phyloP scores from a whole-genome alignment of 2,329 filamentous ascomycete genomes.

The Xylariaceae sp. region DNA sequence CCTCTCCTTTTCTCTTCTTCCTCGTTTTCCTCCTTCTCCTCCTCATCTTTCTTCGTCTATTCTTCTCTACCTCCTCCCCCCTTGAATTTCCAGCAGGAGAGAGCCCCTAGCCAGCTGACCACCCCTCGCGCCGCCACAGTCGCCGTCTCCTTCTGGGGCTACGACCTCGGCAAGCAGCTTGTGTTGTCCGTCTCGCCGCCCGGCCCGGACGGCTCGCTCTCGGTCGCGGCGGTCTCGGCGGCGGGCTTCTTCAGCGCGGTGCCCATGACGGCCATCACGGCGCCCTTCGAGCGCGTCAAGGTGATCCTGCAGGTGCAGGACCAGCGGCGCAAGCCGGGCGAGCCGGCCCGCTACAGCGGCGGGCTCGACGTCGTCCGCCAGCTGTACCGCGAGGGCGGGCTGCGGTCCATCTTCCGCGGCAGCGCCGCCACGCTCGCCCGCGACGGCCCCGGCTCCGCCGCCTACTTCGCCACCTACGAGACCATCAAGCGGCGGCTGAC shows the following conservation, averaged over 20 bases:
- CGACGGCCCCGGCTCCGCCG: constrained; percentile 86
- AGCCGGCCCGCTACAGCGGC: constrained; percentile 87
- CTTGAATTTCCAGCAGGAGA: background rate
- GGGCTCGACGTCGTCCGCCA: constrained; percentile 86
- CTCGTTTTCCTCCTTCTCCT: background rate
- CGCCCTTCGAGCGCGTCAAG: constrained; percentile 97
- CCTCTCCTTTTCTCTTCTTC: background rate
- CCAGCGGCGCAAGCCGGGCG: constrained; percentile 73
- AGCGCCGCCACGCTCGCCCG: constrained; percentile 84
- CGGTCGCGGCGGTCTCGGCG: constrained; percentile 79
- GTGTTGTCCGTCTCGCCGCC: constrained; percentile 62
- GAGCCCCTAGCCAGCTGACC: constrained; percentile 2
- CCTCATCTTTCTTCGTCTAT: background rate
- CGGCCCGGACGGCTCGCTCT: constrained; percentile 61
- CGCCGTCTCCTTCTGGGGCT: constrained; percentile 73
- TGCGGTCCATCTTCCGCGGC: constrained; percentile 88
- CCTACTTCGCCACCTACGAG: constrained; percentile 97
- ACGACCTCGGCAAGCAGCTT: constrained; percentile 88
- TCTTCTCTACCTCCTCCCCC: background rate
- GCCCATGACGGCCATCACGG: constrained; percentile 97
- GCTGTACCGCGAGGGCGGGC: constrained; percentile 82
- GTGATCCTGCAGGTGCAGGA: constrained; percentile 97
- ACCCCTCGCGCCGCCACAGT: constrained; percentile 33
- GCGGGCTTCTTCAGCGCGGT: constrained; percentile 97
- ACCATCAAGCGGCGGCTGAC: constrained; percentile 84